Conservation (phyloP, 106 monocot species). For the Acorus calamus region DNA sequence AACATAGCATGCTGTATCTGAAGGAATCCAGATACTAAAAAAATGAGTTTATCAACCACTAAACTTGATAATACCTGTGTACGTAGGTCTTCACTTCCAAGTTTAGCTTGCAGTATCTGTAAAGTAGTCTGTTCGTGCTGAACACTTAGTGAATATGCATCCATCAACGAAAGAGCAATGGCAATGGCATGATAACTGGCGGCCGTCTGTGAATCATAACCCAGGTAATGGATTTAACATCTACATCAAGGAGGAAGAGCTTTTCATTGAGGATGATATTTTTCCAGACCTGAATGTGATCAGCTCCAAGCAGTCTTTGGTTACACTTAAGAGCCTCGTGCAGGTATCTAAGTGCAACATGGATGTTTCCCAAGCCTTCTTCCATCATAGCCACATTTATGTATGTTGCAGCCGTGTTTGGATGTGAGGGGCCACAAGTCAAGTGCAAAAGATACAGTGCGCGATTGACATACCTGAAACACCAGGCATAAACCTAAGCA, state of each 20-base stretch:
- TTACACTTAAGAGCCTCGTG: slow-evolving; percentile 95
- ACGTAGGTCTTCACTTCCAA: slow-evolving; percentile 88
- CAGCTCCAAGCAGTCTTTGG: slow-evolving; percentile 79
- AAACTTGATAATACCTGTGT: slow-evolving; percentile 49
- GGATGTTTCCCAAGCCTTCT: slow-evolving; percentile 93
- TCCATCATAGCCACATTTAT: slow-evolving; percentile 99
- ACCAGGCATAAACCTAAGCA: slow-evolving; percentile 3
- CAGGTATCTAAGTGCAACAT: slow-evolving; percentile 90
- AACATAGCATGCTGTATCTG: too few species aligned
- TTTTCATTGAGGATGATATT: background rate
- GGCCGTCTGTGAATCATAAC: slow-evolving; percentile 56
- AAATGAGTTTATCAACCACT: background rate
- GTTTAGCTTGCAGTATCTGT: slow-evolving; percentile 83
- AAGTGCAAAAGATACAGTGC: slow-evolving; percentile 89
- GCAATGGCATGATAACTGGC: slow-evolving; percentile 99
- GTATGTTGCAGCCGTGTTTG: slow-evolving; percentile 95
- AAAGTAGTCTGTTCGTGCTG: slow-evolving; percentile 97
- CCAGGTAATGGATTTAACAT: slow-evolving; percentile 2
- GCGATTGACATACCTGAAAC: slow-evolving; percentile 85
- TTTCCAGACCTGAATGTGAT: slow-evolving; percentile 78
- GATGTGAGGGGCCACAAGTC: slow-evolving; percentile 93
- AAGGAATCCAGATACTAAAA: too few species aligned
- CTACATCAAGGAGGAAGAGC: background rate
- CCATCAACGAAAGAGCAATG: slow-evolving; percentile 93
- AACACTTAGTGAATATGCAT: slow-evolving; percentile 88